Evolutionary conservation across 768 basidiomycete species (phyloP).

Genomic region (Mycena rebaudengoi): DNA sequence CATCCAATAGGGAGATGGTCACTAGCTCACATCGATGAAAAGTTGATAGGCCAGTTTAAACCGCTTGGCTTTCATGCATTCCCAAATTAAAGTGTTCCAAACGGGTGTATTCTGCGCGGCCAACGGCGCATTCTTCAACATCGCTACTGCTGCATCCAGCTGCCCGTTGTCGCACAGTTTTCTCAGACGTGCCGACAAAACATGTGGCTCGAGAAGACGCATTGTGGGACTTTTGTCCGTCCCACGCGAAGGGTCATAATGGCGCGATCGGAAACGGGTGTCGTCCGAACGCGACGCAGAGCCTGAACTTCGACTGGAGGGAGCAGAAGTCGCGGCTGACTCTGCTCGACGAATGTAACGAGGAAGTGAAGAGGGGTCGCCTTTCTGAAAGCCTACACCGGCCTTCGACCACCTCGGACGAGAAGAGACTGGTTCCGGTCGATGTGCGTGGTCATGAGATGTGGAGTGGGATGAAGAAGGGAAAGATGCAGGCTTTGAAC

Average conservation of each 20-base stretch:
- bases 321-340: neutral
- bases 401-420: slow-evolving; percentile 16
- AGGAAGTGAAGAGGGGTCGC: neutral
- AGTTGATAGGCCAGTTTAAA: slow-evolving; percentile 71
- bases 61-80: slow-evolving; percentile 62
- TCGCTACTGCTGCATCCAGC: slow-evolving; percentile 67
- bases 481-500: neutral
- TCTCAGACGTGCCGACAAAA: slow-evolving; percentile 66
- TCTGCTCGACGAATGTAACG: slow-evolving; percentile 19
- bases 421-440: neutral
- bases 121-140: slow-evolving; percentile 73
- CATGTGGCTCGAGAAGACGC: slow-evolving; percentile 66
- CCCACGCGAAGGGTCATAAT: slow-evolving; percentile 48
- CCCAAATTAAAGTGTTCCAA: slow-evolving; percentile 84
- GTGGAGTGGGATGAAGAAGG: neutral
- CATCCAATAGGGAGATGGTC: neutral
- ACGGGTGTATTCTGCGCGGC: slow-evolving; percentile 79
- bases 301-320: slow-evolving; percentile 16
- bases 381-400: neutral
- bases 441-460: too few relatives aligned
- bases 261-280: slow-evolving; percentile 46
- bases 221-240: slow-evolving; percentile 36
- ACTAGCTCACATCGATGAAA: slow-evolving; percentile 73
- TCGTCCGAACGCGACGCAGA: slow-evolving; percentile 19
- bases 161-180: slow-evolving; percentile 63